Conservation (phyloP, 306 rosid species). For the Comarum palustre region DNA sequence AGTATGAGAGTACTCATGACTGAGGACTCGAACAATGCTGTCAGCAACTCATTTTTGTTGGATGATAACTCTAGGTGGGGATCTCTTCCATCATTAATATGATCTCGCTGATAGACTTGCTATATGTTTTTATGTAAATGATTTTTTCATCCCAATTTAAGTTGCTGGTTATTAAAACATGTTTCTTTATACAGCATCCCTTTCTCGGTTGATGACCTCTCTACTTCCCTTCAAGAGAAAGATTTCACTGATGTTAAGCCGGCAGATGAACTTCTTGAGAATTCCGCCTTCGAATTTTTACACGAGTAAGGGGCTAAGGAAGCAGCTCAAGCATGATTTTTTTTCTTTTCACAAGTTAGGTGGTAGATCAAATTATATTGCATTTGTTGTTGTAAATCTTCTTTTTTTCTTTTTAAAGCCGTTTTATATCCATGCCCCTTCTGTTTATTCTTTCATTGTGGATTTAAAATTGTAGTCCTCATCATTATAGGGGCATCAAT, state of each 20-base stretch:
- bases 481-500: slow-evolving; percentile 36
- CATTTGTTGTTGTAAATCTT: slow-evolving; percentile 57
- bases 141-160: background rate
- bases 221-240: slow-evolving; percentile 75
- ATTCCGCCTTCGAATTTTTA: slow-evolving; percentile 90
- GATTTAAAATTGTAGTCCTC: slow-evolving; percentile 40
- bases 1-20: slow-evolving; percentile 98
- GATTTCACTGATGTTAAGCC: slow-evolving; percentile 82
- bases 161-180: background rate
- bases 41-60: slow-evolving; percentile 90
- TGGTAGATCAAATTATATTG: slow-evolving; percentile 42
- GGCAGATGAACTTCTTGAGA: slow-evolving; percentile 79
- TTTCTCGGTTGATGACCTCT: slow-evolving; percentile 94
- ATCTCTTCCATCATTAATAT: slow-evolving; percentile 1
- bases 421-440: slow-evolving; percentile 38
- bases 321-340: slow-evolving; percentile 35
- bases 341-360: slow-evolving; percentile 24
- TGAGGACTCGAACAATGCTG: slow-evolving; percentile 93
- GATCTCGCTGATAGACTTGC: background rate
- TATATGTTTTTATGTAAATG: background rate
- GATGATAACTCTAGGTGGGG: slow-evolving; percentile 94
- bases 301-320: slow-evolving; percentile 73
- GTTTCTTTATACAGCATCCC: slow-evolving; percentile 65
- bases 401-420: slow-evolving; percentile 16
- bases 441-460: slow-evolving; percentile 68